Evolutionary conservation across 345 rosid genomes (phyloP).

Genomic region (Punica granatum): DNA sequence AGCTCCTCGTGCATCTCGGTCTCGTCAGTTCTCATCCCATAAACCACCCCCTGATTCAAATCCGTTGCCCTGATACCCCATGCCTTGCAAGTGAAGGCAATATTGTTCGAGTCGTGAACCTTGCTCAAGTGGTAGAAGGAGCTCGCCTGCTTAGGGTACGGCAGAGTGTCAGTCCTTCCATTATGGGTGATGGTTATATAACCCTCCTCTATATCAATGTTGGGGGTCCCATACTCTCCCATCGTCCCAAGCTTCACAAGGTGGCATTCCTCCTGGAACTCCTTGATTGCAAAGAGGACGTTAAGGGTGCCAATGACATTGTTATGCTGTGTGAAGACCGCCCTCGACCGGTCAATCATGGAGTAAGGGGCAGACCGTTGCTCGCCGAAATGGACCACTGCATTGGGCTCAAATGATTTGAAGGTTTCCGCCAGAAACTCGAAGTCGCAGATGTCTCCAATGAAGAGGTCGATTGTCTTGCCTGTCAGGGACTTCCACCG

Average conservation of each 20-base stretch:
- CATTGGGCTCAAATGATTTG: conserved; percentile 84
- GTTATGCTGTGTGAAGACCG: conserved; percentile 83
- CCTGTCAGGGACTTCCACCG: conserved; percentile 87
- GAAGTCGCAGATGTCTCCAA: conserved; percentile 92
- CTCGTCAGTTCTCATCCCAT: conserved; percentile 88
- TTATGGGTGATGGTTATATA: conserved; percentile 87
- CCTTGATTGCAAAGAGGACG: conserved; percentile 93
- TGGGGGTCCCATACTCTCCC: conserved; percentile 99
- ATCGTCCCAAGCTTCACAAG: conserved; percentile 93
- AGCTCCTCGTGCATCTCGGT: conserved; percentile 87
- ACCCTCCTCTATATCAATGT: conserved; percentile 96
- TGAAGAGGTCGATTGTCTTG: conserved; percentile 62
- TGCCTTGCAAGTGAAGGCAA: conserved; percentile 98
- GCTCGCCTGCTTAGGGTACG: conserved; percentile 97
- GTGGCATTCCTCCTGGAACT: conserved; percentile 81
- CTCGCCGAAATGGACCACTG: conserved; percentile 91
- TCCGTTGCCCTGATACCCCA: conserved; percentile 99
- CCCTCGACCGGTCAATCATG: conserved; percentile 92
- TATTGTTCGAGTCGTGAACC: conserved; percentile 92
- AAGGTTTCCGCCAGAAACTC: conserved; percentile 80
- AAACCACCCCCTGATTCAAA: conserved; percentile 95
- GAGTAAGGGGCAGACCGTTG: conserved; percentile 97
- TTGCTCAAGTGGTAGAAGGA: conserved; percentile 98
- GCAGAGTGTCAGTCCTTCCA: conserved; percentile 88
- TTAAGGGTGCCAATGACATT: conserved; percentile 93